Evolutionary conservation across 2,329 filamentous ascomycete species (phyloP).

Genomic region (Ramularia endophylla): DNA sequence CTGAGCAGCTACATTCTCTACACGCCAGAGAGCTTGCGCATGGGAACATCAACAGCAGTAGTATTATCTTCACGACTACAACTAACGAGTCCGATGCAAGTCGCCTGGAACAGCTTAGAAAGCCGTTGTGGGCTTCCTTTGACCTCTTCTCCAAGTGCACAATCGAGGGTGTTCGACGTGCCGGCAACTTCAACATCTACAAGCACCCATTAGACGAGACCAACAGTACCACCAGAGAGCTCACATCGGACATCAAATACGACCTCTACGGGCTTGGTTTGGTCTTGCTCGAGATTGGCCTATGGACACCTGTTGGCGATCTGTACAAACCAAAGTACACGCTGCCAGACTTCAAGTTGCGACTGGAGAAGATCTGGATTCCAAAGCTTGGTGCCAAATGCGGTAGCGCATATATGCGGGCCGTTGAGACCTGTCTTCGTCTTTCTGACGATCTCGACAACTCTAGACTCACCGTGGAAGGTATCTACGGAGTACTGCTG

Average conservation of each 20-base stretch:
- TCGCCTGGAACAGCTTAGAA: conserved; percentile 51
- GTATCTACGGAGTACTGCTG: conserved; percentile 26
- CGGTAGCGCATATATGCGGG: conserved; percentile 68
- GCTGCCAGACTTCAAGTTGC: conserved; percentile 55
- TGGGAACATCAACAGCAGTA: conserved; percentile 62
- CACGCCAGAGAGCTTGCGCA: conserved; percentile 65
- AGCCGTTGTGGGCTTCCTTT: conserved; percentile 66
- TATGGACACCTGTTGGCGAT: conserved; percentile 64
- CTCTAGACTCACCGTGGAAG: conserved; percentile 21
- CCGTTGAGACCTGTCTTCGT: conserved; percentile 64
- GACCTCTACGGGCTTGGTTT: conserved; percentile 71
- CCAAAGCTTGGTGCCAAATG: conserved; percentile 61
- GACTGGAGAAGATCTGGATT: conserved; percentile 59
- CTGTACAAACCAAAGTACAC: conserved; percentile 56
- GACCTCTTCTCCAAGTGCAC: conserved; percentile 61
- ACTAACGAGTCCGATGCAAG: conserved; percentile 42
- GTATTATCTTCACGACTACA: conserved; percentile 59
- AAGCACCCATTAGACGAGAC: conserved; percentile 54
- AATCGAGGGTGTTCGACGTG: conserved; percentile 41
- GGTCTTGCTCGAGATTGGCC: conserved; percentile 65
- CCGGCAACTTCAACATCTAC: conserved; percentile 51
- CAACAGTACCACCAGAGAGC: conserved; percentile 33
- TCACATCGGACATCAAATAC: conserved; percentile 44
- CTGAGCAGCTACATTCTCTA: conserved; percentile 66
- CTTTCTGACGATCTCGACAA: conserved; percentile 51